phyloP scores from a whole-genome alignment of 352 stramenopile genomes.

The Globisporangium cystogenes region DNA sequence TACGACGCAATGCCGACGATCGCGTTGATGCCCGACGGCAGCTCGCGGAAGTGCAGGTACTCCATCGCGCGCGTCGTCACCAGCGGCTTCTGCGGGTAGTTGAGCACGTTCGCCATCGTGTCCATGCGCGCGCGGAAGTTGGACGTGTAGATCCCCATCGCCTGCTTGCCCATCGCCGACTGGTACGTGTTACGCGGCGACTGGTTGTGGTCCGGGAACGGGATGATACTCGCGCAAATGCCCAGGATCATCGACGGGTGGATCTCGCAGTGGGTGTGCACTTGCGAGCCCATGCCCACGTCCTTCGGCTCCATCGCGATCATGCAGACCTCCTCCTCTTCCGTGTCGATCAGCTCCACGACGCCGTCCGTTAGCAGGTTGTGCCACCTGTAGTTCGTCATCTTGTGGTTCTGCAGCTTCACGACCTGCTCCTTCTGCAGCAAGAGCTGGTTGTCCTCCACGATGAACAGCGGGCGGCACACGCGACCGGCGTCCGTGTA shows the following conservation, averaged over 20 bases:
- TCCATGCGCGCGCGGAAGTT: constrained; percentile 99
- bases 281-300: constrained; percentile 83
- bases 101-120: constrained; percentile 99
- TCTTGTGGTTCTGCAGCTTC: constrained; percentile 90
- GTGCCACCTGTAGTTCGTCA: constrained; percentile 86
- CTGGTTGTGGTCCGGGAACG: constrained; percentile 99
- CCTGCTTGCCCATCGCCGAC: constrained; percentile 99
- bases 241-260: constrained; percentile 99
- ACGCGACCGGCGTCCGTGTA: constrained; percentile 99
- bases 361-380: constrained; percentile 92
- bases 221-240: constrained; percentile 99
- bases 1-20: constrained; percentile 89
- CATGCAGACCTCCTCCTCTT: constrained; percentile 99
- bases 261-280: constrained; percentile 99
- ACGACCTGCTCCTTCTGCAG: constrained; percentile 98
- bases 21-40: constrained; percentile 98
- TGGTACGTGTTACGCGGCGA: constrained; percentile 99
- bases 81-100: constrained; percentile 99
- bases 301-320: constrained; percentile 99
- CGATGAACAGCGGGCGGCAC: constrained; percentile 98
- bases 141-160: constrained; percentile 98
- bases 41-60: constrained; percentile 96
- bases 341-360: constrained; percentile 98
- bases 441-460: constrained; percentile 94
- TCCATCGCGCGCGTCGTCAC: constrained; percentile 99